Percentiles rank a stretch among this genome's conserved stretches.
Evolutionary conservation across 2,329 filamentous ascomycete species (phyloP).

Genomic region (Fusarium fracticaudum): DNA sequence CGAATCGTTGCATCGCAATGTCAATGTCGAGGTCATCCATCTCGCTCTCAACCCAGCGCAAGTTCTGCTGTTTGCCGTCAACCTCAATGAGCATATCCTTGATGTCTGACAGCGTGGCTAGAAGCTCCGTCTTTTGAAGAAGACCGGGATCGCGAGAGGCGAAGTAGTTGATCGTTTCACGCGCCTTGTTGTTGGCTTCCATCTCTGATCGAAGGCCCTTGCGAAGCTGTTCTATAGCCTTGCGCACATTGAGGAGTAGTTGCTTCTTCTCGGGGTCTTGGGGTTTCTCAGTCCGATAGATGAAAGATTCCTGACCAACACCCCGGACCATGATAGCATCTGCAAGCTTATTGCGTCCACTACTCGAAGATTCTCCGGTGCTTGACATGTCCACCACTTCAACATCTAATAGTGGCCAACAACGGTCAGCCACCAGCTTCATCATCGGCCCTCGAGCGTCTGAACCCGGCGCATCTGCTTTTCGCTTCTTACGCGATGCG

Average conservation of each 20-base stretch:
- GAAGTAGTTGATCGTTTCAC: slow-evolving; percentile 88
- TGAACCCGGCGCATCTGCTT: slow-evolving; percentile 70
- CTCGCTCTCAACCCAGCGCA: slow-evolving; percentile 94
- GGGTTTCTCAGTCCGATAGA: slow-evolving; percentile 88
- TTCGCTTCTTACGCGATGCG: slow-evolving; percentile 92
- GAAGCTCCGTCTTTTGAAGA: slow-evolving; percentile 80
- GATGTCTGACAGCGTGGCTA: slow-evolving; percentile 80
- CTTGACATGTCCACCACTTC: slow-evolving; percentile 89
- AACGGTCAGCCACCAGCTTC: slow-evolving; percentile 91
- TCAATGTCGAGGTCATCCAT: slow-evolving; percentile 97
- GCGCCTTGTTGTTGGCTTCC: slow-evolving; percentile 84
- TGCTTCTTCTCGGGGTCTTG: slow-evolving; percentile 82
- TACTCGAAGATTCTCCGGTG: slow-evolving; percentile 64
- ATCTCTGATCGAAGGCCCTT: slow-evolving; percentile 87
- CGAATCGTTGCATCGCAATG: slow-evolving; percentile 89
- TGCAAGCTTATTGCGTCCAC: slow-evolving; percentile 69
- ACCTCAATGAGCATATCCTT: slow-evolving; percentile 94
- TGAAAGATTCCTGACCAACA: slow-evolving; percentile 89
- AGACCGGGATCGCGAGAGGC: slow-evolving; percentile 80
- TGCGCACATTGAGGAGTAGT: slow-evolving; percentile 88
- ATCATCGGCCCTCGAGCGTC: slow-evolving; percentile 65
- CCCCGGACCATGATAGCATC: slow-evolving; percentile 91
- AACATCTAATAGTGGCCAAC: slow-evolving; percentile 92
- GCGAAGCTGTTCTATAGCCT: slow-evolving; percentile 90
- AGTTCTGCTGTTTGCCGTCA: slow-evolving; percentile 94